A percentile compares a stretch with the other conserved stretches of the same genome.
phyloP scores from a whole-genome alignment of 2,329 filamentous ascomycete species.

The Diaporthe eres region DNA sequence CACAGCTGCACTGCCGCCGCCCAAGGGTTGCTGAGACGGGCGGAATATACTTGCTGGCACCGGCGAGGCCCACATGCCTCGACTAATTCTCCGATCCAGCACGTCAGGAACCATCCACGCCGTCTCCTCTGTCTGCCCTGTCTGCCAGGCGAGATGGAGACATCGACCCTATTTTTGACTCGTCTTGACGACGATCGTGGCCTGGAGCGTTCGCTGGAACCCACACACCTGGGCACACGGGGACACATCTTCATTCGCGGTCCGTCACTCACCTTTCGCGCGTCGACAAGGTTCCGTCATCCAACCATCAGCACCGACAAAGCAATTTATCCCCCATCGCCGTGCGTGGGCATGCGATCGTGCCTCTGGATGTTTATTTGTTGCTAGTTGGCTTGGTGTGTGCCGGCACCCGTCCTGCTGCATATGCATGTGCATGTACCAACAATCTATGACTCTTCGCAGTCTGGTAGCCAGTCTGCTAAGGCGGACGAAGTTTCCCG shows the following conservation, averaged over 20 bases:
- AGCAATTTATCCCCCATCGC: not conserved
- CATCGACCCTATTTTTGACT: constrained; percentile 22
- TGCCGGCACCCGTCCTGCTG: constrained; percentile 6
- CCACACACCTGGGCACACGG: constrained; percentile 20
- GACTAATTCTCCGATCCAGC: constrained; percentile 30
- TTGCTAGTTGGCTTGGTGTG: constrained; percentile 13
- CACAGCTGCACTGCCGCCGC: constrained; percentile 23
- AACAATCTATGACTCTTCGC: constrained; percentile 13
- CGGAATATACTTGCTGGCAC: not conserved
- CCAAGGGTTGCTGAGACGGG: constrained; percentile 4
- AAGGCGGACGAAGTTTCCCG: not conserved
- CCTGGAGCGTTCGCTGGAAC: constrained; percentile 17
- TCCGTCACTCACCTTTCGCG: not conserved
- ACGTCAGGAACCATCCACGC: constrained; percentile 17
- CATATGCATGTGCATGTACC: constrained; percentile 12
- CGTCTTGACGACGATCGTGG: constrained; percentile 21
- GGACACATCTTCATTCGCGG: constrained; percentile 10
- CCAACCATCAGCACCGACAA: not conserved
- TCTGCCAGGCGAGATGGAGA: constrained; percentile 12
- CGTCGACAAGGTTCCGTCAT: not conserved
- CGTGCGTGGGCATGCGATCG: not conserved
- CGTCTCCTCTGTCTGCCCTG: not conserved
- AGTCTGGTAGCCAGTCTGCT: not conserved
- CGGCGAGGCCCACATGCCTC: constrained; percentile 6
- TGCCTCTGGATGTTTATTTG: constrained; percentile 7